phyloP scores from a whole-genome alignment of 179 eudicot species.

The Silene vulgaris region DNA sequence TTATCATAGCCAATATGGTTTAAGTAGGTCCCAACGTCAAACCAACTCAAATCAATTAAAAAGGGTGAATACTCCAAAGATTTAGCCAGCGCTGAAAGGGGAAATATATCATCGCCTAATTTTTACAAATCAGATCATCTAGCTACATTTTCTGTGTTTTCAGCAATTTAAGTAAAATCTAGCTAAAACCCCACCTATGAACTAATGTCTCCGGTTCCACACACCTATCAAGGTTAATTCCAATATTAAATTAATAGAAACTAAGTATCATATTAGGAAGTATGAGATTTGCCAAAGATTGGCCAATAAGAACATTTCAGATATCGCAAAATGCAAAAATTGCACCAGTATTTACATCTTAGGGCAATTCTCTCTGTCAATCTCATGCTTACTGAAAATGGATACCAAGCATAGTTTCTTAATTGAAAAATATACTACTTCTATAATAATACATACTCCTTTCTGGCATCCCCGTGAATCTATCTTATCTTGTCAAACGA shows the following conservation, averaged over 20 bases:
- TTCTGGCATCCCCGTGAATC: background rate
- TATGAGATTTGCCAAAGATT: background rate
- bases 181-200: background rate
- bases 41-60: background rate
- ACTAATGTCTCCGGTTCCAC: background rate
- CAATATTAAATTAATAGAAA: background rate
- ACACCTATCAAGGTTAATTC: background rate
- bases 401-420: too few relatives aligned
- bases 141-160: background rate
- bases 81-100: background rate
- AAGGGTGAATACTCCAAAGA: background rate
- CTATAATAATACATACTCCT: too few relatives aligned
- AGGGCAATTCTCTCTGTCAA: background rate
- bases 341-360: background rate
- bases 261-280: background rate
- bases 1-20: background rate
- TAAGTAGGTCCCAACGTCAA: background rate
- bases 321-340: background rate
- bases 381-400: background rate
- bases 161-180: background rate
- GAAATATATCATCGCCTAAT: background rate
- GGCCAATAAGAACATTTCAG: background rate
- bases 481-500: background rate
- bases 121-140: conserved; percentile 5
- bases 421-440: too few relatives aligned